Evolutionary conservation across 1,139 yeast genomes (phyloP), one percentile per base, ranked within the genome.

Genomic region (Geotrichum aggregatum): DNA sequence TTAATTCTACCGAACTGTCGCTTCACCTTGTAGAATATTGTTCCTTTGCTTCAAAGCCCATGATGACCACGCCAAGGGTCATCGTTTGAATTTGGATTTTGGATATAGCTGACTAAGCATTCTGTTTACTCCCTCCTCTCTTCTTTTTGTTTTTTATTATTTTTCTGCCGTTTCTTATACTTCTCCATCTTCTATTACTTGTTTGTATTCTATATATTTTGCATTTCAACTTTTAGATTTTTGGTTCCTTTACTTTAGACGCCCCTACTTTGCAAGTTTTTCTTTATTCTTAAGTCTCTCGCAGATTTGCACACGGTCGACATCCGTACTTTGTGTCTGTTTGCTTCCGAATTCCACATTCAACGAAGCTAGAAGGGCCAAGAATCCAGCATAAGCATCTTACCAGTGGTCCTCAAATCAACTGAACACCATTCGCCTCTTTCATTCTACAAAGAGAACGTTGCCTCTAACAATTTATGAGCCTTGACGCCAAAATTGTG

Each of bases 401-500:
- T 30, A 30, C 7, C 36, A 34, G 18, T n/a, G 28, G 7, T 24
- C 28, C 28, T 24, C 28, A 24, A 24, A 24, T 24, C 28, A 24
- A 7, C 16, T 13, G 35, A 42, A 3, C 16, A 10, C 7, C 22
- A 3, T 8, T 21, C 36, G 28, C 26, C 45, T 28, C 45, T 34
- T 34, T 34, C 2, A 13, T 34, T 34, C 36, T 34, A 28, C 19
- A 26, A 24, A 42, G 35, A 42, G 19, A 5, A 6, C 33, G 13
- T 30, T 14, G 26, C 36, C 33, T 42, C 19, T 14, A 33, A 53
- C 33, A 56, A 56, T 33, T 31, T 50, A 65, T 66, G 69, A 65
- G 68, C 56, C 57, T 69, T 46, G 72, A 68, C 58, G 71, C 71
- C 44, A 68, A 68, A 57, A 67, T 68, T 50, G 72, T 68, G 54